Percentiles rank a stretch among this genome's conserved stretches.
Conservation (phyloP, 2,329 filamentous ascomycete genomes). For the Celoporthe dispersa region DNA sequence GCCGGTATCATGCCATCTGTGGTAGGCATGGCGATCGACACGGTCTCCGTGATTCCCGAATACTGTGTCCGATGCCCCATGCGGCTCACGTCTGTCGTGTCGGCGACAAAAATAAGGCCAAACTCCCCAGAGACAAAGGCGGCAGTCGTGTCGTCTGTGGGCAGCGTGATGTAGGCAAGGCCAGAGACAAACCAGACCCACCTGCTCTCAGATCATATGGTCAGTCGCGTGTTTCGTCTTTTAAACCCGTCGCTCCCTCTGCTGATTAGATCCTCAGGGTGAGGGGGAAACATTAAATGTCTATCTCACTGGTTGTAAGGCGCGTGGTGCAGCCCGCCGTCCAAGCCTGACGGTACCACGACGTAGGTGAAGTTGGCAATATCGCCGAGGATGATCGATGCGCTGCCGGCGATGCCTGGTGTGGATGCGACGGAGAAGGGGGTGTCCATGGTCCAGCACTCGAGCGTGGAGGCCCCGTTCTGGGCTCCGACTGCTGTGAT, state of each 20-base stretch:
- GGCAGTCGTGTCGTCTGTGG: conserved; percentile 40
- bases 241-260: too few relatives aligned
- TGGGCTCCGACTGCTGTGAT: conserved; percentile 45
- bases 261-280: too few relatives aligned
- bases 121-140: conserved; percentile 45
- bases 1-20: conserved; percentile 9
- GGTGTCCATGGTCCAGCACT: conserved; percentile 50
- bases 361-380: conserved; percentile 41
- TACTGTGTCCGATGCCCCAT: conserved; percentile 48
- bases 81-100: conserved; percentile 45
- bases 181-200: conserved; percentile 45
- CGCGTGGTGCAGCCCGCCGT: conserved; percentile 47
- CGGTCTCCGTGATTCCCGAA: conserved; percentile 43
- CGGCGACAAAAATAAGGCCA: conserved; percentile 47
- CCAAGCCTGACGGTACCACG: conserved; percentile 42
- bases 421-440: conserved; percentile 39
- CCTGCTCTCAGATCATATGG: conserved; percentile 32
- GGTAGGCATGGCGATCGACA: conserved; percentile 43
- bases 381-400: conserved; percentile 39
- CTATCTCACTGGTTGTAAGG: conserved; percentile 45
- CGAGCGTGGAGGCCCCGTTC: conserved; percentile 45
- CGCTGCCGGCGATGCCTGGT: conserved; percentile 41
- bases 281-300: too few relatives aligned
- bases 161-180: conserved; percentile 45
- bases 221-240: neutral